Base-by-base conservation (phyloP, 2,329 filamentous ascomycete species). In the Cladophialophora immunda region DNA sequence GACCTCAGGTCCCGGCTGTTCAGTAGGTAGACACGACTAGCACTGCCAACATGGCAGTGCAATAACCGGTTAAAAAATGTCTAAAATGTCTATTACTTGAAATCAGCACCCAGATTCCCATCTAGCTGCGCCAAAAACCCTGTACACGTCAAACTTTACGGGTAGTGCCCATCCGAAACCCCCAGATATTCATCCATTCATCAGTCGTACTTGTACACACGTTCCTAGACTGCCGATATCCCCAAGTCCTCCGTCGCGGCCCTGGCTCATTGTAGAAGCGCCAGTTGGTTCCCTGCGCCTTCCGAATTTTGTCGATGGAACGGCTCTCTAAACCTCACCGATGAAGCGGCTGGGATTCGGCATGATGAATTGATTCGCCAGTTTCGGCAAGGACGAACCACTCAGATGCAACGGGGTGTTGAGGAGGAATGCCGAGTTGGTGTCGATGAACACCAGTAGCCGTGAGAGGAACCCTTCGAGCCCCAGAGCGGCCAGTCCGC, bases 371-470 rank as follows among this genome's bases (percentile, higher is more conserved):
- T 65, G 65, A 25, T 50, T 50, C 19, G 61, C 56, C 45, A 32
- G 25, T 56, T 65, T 61, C 2, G 67, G 67, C 27, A 69, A 62
- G 3, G 55, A 59, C 17, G 67, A 65, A 9, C 41, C 66, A 11
- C 13, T 29, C 1, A 71, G 53, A 29, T 71, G 64, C 36, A 69
- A 53, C 30, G 55, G 32, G 8, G 67, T 69, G 41, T 66, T 64
- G 22, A 71, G 56, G 1, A 82, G 64, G 59, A 79, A 80, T 0
- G 78, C 74, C 13, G 76, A 75, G 55, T 82, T 81, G 22, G 77
- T 73, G 67, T 85, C 83, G 69, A 85, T 82, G 81, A 82, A 85
- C 29, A 84, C 73, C 27, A 85, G 73, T 36, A 84, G 81, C 7
- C 81, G 75, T 11, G 81, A 77, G 25, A 85, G 75, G 25, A 85